Evolutionary conservation across 768 basidiomycete genomes (phyloP), one percentile per base, ranked within the genome.

Genomic region (Collybia nuda): DNA sequence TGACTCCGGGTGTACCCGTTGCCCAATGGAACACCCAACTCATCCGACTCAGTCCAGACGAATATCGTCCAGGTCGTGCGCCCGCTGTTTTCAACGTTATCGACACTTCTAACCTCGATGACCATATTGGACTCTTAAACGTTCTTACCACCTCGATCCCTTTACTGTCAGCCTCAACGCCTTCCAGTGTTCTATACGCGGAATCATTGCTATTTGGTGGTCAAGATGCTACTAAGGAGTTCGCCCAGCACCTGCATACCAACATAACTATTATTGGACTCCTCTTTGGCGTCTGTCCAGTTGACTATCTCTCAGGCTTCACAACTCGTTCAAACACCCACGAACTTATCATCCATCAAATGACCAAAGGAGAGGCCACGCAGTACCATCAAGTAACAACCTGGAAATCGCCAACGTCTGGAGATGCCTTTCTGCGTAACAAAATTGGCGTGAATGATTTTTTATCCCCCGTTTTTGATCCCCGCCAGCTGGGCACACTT

Each of bases 21-120:
- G 54, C 58, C 2, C 56, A 60, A 28, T 68, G 69, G 68, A 61
- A 56, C 21, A 52, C 59, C 7, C 17, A 53, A 11, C 42, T 55
- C n/a, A 50, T 73, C 24, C 47, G 57, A 9, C 59, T 74, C n/a
- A 61, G 62, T 44, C 50, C 45, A n/a, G 60, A 50, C 7, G 64
- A 66, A 19, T 67, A 69, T 5, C 14, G 38, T 9, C 17, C 41
- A 17, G 38, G 43, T 11, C 19, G 48, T 2, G 67, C 67, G 4
- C 71, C 72, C 6, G 48, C 60, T 14, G 36, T 35, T 22, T 76
- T 74, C 62, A 61, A 73, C 47, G 62, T 72, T 44, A 69, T 75
- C 39, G 72, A 76, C 22, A 71, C 74, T 2, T 74, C 74, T 6
- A 74, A 74, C 52, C 55, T 76, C 7, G 53, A 52, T 28, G 74